A percentile compares a stretch with the other conserved stretches of the same genome.
phyloP scores from a whole-genome alignment of 305 asterid genomes.

The Fraxinus nigra region DNA sequence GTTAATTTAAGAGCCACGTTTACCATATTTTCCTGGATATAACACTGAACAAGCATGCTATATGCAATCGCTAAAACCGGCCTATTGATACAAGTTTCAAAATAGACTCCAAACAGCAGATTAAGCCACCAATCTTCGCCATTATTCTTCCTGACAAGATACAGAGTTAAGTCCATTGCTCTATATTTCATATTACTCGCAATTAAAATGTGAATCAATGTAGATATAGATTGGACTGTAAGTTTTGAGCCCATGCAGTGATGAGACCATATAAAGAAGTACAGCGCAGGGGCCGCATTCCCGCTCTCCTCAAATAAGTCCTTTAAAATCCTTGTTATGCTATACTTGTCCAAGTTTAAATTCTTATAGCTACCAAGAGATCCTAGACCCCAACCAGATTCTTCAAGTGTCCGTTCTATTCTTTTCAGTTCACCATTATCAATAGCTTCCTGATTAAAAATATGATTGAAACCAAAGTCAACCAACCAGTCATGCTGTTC shows the following conservation, averaged over 20 bases:
- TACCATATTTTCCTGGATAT: constrained; percentile 17
- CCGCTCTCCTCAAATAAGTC: constrained; percentile 14
- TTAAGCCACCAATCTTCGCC: constrained; percentile 20
- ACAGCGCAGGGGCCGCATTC: constrained; percentile 23
- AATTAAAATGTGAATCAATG: constrained; percentile 26
- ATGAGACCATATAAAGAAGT: constrained; percentile 25
- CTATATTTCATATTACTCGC: constrained; percentile 26
- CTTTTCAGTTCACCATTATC: constrained; percentile 8
- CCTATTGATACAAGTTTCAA: constrained; percentile 15
- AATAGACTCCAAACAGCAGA: constrained; percentile 9
- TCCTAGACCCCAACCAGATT: constrained; percentile 21
- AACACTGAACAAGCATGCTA: constrained; percentile 27
- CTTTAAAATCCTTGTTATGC: constrained; percentile 12
- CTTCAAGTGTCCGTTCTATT: constrained; percentile 15
- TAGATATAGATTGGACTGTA: constrained; percentile 11
- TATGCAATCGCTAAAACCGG: constrained; percentile 20
- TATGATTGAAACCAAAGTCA: background rate
- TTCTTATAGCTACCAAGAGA: constrained; percentile 3
- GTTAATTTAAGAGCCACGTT: constrained; percentile 15
- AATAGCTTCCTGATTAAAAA: background rate
- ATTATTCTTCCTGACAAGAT: constrained; percentile 20
- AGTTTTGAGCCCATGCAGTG: background rate
- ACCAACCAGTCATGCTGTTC: background rate
- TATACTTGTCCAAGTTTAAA: constrained; percentile 12
- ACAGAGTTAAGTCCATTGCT: constrained; percentile 23